Conservation (phyloP, 345 rosid species). For the Populus davidiana region DNA sequence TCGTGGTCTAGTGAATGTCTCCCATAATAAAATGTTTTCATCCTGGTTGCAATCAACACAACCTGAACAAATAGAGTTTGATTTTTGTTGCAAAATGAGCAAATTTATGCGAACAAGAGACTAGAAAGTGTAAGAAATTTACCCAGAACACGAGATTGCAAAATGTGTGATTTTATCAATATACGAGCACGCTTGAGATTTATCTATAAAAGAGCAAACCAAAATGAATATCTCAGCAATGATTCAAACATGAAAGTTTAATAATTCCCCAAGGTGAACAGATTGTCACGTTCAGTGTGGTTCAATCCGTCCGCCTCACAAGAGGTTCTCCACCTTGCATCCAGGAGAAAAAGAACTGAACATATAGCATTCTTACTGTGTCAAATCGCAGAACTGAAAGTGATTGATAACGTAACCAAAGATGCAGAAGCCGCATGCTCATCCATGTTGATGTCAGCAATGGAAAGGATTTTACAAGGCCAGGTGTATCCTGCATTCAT, state of each 20-base stretch:
- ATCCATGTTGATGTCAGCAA: conserved; percentile 67
- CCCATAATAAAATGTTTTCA: conserved; percentile 77
- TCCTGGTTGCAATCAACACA: conserved; percentile 68
- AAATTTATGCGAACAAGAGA: neutral
- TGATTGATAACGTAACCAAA: conserved; percentile 85
- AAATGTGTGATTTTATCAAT: conserved; percentile 68
- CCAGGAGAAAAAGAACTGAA: conserved; percentile 9
- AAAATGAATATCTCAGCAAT: conserved; percentile 1
- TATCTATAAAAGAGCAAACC: conserved; percentile 45
- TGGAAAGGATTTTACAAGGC: conserved; percentile 68
- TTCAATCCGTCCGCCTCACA: neutral
- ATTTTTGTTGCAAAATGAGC: neutral
- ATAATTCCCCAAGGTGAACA: neutral
- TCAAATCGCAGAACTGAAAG: conserved; percentile 67
- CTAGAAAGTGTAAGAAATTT: conserved; percentile 13
- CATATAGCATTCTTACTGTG: conserved; percentile 43
- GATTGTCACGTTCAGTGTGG: neutral
- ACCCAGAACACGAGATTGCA: conserved; percentile 59
- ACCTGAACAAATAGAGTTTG: conserved; percentile 39
- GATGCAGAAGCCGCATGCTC: conserved; percentile 71
- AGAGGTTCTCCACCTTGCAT: conserved; percentile 2
- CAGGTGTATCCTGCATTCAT: conserved; percentile 78
- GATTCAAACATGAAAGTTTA: neutral
- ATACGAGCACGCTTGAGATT: conserved; percentile 94
- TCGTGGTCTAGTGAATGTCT: conserved; percentile 71